phyloP scores from a whole-genome alignment of 1,284 basidiomycete species.

The Waitea zeae region DNA sequence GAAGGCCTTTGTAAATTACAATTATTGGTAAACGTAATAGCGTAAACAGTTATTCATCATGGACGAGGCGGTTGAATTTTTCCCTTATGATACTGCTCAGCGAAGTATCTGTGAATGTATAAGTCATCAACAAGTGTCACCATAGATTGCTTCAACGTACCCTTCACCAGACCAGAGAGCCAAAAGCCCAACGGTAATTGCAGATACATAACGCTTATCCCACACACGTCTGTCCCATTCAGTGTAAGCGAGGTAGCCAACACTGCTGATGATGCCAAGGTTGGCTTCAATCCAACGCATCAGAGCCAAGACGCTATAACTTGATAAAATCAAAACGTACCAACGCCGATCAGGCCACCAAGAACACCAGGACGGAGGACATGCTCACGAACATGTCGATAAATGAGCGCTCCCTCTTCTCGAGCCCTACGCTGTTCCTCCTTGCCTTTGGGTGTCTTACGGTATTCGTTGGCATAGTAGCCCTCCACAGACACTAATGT shows the following conservation, averaged over 20 bases:
- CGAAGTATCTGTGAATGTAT: conserved; percentile 1
- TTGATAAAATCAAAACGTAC: conserved; percentile 19
- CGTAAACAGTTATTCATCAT: too few species aligned
- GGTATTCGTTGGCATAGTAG: conserved; percentile 44
- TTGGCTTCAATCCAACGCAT: conserved; percentile 29
- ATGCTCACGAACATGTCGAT: conserved; percentile 39
- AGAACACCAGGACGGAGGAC: conserved; percentile 53
- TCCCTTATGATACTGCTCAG: conserved; percentile 2
- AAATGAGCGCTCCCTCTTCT: conserved; percentile 43
- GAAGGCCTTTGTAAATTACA: too few species aligned
- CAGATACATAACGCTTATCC: conserved; percentile 53
- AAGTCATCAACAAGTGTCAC: not conserved
- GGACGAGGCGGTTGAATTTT: not conserved
- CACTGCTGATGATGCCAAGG: conserved; percentile 42
- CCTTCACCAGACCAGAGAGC: conserved; percentile 55
- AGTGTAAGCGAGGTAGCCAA: conserved; percentile 53
- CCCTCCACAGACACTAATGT: conserved; percentile 46
- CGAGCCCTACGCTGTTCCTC: conserved; percentile 38
- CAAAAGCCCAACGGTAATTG: conserved; percentile 44
- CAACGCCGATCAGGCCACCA: conserved; percentile 45
- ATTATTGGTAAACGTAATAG: too few species aligned
- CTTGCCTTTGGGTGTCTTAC: conserved; percentile 38
- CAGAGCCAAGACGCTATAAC: conserved; percentile 2
- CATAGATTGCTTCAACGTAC: conserved; percentile 21
- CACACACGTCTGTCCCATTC: conserved; percentile 55